These are phyloP conservation scores for Candida ovalis DNA, from an alignment of 805 yeast species.

Conservation along the genomic window DNA sequence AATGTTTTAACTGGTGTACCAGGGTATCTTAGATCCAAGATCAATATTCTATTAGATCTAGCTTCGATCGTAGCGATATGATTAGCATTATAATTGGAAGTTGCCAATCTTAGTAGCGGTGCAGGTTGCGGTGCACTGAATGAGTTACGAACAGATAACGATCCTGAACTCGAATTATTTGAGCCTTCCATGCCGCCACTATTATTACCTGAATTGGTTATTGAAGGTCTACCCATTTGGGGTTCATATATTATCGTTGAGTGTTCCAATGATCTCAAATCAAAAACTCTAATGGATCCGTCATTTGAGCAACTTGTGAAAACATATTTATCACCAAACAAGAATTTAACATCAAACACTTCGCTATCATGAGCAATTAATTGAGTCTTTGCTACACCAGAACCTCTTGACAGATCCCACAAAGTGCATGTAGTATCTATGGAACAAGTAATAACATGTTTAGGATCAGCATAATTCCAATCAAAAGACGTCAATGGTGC, in stretches of 20 bases:
- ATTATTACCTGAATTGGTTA: constrained; percentile 1
- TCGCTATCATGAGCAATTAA: constrained; percentile 95
- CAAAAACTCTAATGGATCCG: constrained; percentile 91
- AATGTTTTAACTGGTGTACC: constrained; percentile 73
- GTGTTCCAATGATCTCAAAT: constrained; percentile 82
- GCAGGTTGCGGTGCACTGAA: constrained; percentile 30
- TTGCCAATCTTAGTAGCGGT: constrained; percentile 71
- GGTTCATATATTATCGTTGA: constrained; percentile 94
- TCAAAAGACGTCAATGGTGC: constrained; percentile 95
- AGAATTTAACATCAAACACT: constrained; percentile 87
- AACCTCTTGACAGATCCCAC: constrained; percentile 75
- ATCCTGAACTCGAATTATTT: neutral
- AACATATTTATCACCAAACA: constrained; percentile 66
- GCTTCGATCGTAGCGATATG: constrained; percentile 79
- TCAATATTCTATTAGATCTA: constrained; percentile 57
- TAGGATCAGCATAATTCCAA: constrained; percentile 77
- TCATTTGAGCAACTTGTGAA: constrained; percentile 95
- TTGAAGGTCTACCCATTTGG: constrained; percentile 25
- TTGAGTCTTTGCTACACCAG: constrained; percentile 78
- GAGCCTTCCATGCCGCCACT: neutral
- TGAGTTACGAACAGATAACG: neutral
- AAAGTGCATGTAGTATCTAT: constrained; percentile 96
- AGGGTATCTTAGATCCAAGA: constrained; percentile 85
- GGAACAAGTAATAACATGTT: constrained; percentile 73
- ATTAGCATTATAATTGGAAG: constrained; percentile 78